phyloP scores from a whole-genome alignment of 2,329 filamentous ascomycete species.

The Fusarium sublunatum region DNA sequence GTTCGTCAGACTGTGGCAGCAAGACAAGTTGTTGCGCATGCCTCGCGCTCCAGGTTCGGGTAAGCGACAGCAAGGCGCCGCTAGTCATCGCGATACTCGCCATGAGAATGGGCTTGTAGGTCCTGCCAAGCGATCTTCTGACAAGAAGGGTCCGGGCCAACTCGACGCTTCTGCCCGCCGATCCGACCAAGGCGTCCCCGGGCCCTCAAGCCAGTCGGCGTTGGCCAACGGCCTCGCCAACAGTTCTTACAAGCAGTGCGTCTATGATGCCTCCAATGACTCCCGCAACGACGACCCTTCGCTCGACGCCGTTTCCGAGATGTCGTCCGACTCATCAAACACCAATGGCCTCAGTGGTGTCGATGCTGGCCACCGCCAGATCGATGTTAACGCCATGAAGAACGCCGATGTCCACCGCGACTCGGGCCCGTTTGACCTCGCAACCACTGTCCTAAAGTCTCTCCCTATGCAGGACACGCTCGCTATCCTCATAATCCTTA shows the following conservation, averaged over 20 bases:
- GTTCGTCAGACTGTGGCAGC: conserved; percentile 52
- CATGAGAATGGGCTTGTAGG: conserved; percentile 91
- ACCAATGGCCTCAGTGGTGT: conserved; percentile 52
- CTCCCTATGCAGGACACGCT: conserved; percentile 95
- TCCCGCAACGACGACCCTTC: conserved; percentile 59
- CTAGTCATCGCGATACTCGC: conserved; percentile 76
- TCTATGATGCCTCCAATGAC: conserved; percentile 53
- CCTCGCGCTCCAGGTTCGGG: conserved; percentile 68
- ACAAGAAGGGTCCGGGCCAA: conserved; percentile 60
- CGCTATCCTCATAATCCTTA: conserved; percentile 93
- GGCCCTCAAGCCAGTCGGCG: conserved; percentile 48
- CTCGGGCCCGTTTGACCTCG: conserved; percentile 78
- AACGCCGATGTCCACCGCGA: conserved; percentile 76
- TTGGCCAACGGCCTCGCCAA: conserved; percentile 48
- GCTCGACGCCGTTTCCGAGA: conserved; percentile 65
- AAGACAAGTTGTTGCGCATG: conserved; percentile 61
- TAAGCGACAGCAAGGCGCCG: conserved; percentile 71
- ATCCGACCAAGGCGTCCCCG: conserved; percentile 48
- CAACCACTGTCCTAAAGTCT: conserved; percentile 86
- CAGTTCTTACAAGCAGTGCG: conserved; percentile 51
- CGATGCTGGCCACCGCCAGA: conserved; percentile 69
- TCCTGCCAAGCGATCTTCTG: conserved; percentile 54
- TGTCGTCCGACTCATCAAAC: conserved; percentile 64
- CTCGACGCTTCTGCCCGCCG: conserved; percentile 55
- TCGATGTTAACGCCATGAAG: conserved; percentile 77